Percentiles rank a stretch among this genome's conserved stretches.
Conservation (phyloP, 345 rosid species). For the Brassica incana region DNA sequence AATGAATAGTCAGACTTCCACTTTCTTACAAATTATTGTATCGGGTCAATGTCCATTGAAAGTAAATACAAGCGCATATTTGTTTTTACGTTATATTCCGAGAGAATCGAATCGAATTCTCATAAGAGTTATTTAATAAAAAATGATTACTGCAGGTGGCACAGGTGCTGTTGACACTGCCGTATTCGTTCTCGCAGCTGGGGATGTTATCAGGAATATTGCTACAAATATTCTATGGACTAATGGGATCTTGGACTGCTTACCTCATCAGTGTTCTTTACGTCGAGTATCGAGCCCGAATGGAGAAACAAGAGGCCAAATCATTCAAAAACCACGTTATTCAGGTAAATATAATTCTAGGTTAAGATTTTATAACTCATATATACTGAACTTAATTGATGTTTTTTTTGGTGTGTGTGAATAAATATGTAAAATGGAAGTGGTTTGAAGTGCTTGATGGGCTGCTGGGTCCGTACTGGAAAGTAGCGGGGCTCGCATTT, state of each 20-base stretch:
- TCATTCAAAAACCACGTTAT: constrained; percentile 92
- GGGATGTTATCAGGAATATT: constrained; percentile 90
- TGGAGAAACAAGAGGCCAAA: constrained; percentile 84
- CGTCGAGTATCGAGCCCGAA: constrained; percentile 79
- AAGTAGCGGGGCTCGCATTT: constrained; percentile 60
- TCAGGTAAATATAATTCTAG: constrained; percentile 33
- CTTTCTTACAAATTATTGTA: neutral
- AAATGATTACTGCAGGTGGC: constrained; percentile 54
- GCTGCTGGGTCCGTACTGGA: constrained; percentile 63
- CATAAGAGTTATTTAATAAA: neutral
- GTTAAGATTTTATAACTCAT: neutral
- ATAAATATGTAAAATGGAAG: constrained; percentile 33
- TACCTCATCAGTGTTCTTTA: constrained; percentile 97
- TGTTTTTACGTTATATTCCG: neutral
- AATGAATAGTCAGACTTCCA: neutral
- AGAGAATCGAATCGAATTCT: neutral
- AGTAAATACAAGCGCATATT: neutral
- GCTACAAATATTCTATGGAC: constrained; percentile 82
- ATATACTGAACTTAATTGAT: neutral
- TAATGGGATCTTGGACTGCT: constrained; percentile 98
- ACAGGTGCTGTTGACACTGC: constrained; percentile 88
- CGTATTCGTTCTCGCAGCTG: constrained; percentile 94
- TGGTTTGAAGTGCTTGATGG: constrained; percentile 75
- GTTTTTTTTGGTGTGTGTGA: neutral
- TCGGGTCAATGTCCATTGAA: neutral